Base-by-base conservation (phyloP, 352 stramenopile species). In the Phytophthora capsici region DNA sequence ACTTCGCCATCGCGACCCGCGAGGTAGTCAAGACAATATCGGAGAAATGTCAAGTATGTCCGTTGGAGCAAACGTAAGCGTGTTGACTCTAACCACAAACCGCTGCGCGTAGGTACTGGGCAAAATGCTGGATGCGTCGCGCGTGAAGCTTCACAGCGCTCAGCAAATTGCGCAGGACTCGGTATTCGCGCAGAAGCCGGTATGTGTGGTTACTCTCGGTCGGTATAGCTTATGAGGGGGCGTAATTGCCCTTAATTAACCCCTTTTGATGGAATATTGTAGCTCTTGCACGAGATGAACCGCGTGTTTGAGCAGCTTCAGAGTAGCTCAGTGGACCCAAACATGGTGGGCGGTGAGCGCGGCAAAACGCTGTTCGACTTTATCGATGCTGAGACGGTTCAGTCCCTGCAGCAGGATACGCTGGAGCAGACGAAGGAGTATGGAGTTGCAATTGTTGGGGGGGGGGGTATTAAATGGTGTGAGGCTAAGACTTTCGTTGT, bases 351-450 rank as follows among this genome's bases (percentile, higher is more conserved):
- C 14, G 78, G 71, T 7, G 81, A 93, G 38, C 52, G 28, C 6
- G 72, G 65, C 51, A 93, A 94, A 65, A 93, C 87, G 36, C 72
- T 95, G 9, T 95, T 91, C 40, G 87, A 95, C 69, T 95, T 91
- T 63, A 65, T 95, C 3, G 87, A 95, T 48, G 82, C 85, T 2
- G 87, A 94, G 43, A 92, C 87, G 6, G 87, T 95, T 12, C 74
- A 89, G 37, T 85, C 82, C 5, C 56, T 95, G 14, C 84, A 95
- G 53, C 84, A 91, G 38, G 85, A 95, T 52, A 78, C 87, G 16
- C 47, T 84, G 16, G 80, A 91, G 30, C 87, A 91, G 60, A 78
- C 77, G 17, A 90, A 82, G 60, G 84, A 91, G 82, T 91, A 34
- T 14, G 28, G 50, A 23, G 73, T 69, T 16, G 9, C 19, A 1